phyloP scores from a whole-genome alignment of 1,139 yeast species.

The Meyerozyma smithsonii region DNA sequence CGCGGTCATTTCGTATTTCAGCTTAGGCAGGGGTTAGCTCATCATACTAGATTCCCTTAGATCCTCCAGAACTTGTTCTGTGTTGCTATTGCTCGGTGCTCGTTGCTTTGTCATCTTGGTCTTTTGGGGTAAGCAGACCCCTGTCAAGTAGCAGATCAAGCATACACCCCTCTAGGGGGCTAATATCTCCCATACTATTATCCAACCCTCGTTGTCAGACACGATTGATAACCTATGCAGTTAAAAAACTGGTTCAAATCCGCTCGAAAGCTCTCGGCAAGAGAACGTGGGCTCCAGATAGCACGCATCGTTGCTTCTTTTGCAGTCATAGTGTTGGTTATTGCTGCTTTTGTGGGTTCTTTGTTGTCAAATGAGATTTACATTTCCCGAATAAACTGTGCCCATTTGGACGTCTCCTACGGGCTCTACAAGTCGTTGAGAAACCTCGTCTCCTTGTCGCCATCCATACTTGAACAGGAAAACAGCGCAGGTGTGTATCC shows the following conservation, averaged over 20 bases:
- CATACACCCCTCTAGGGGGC: too few species aligned
- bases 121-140: too few species aligned
- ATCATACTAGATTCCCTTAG: too few species aligned
- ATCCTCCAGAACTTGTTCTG: too few species aligned
- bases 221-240: not conserved
- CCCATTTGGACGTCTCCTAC: slow-evolving; percentile 45
- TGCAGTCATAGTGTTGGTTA: slow-evolving; percentile 17
- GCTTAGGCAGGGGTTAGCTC: too few species aligned
- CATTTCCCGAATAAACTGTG: slow-evolving; percentile 41
- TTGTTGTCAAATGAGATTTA: slow-evolving; percentile 20
- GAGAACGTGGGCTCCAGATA: slow-evolving; percentile 28
- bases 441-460: slow-evolving; percentile 24
- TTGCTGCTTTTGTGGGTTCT: slow-evolving; percentile 29
- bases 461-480: slow-evolving; percentile 12
- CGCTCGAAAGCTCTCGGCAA: slow-evolving; percentile 25
- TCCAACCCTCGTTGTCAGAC: too few species aligned
- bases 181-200: too few species aligned
- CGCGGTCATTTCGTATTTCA: too few species aligned
- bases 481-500: slow-evolving; percentile 19
- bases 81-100: too few species aligned
- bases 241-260: slow-evolving; percentile 12
- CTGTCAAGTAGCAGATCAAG: too few species aligned
- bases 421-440: slow-evolving; percentile 49
- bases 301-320: slow-evolving; percentile 24
- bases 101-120: not conserved